Conservation (phyloP, 108 stramenopile species). For the Pseudonitzschia pungens region DNA sequence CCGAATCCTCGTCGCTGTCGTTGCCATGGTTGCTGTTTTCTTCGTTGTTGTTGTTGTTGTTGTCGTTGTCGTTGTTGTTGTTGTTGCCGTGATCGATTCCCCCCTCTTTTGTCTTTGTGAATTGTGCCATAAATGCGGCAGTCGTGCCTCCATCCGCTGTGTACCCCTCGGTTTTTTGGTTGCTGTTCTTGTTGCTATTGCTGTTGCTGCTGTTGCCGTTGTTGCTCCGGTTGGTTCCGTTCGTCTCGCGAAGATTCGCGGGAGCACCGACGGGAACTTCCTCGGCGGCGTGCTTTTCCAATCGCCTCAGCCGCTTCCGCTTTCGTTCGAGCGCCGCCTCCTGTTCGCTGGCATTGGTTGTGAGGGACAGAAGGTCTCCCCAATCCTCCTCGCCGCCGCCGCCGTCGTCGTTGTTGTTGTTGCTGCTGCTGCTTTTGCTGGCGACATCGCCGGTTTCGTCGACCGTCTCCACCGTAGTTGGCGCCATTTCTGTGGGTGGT, state of each 20-base stretch:
- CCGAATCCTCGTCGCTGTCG: conserved; percentile 21
- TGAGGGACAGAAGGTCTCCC: not conserved
- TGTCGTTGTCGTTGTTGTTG: conserved; percentile 1
- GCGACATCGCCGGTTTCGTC: not conserved
- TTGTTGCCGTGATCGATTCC: conserved; percentile 4
- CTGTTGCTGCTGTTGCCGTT: not conserved
- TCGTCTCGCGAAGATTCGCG: not conserved
- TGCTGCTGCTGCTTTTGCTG: not conserved
- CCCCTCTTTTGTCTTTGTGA: too few species aligned
- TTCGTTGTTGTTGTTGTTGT: conserved; percentile 22
- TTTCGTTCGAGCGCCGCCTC: not conserved
- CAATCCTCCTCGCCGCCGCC: not conserved
- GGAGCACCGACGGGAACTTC: not conserved
- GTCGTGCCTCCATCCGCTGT: too few species aligned
- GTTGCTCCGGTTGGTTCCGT: not conserved
- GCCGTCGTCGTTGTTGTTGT: not conserved
- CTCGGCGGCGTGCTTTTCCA: not conserved
- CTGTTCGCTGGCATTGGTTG: not conserved
- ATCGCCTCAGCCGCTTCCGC: not conserved
- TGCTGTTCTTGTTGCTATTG: not conserved
- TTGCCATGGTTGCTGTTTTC: conserved; percentile 7
- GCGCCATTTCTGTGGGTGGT: too few species aligned
- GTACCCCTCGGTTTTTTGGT: not conserved
- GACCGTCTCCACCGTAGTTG: not conserved
- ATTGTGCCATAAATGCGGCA: too few species aligned